Conservation (phyloP, 306 rosid species). For the Delonix regia region DNA sequence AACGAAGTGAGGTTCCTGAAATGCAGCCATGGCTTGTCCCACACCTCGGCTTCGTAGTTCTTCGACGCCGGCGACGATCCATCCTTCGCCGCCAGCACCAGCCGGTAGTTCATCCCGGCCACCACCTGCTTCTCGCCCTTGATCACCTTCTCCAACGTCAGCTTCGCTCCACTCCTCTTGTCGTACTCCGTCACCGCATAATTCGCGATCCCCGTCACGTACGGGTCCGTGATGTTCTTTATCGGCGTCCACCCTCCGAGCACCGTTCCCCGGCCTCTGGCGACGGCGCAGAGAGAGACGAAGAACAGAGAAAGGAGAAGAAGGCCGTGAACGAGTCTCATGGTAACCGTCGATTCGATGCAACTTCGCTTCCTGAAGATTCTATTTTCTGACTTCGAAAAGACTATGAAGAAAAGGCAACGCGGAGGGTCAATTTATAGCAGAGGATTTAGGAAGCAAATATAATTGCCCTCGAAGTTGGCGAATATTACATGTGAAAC, state of each 20-base stretch:
- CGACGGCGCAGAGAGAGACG: slow-evolving; percentile 15
- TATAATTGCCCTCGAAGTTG: neutral
- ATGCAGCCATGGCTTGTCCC: slow-evolving; percentile 44
- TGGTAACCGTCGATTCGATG: slow-evolving; percentile 4
- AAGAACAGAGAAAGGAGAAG: slow-evolving; percentile 26
- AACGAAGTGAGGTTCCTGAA: slow-evolving; percentile 5
- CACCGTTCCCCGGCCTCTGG: neutral
- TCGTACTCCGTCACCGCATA: slow-evolving; percentile 57
- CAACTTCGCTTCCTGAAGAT: neutral
- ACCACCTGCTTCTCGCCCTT: slow-evolving; percentile 58
- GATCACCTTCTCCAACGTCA: slow-evolving; percentile 38
- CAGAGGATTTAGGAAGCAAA: neutral
- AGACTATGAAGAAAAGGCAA: too few relatives aligned
- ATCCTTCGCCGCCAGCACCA: slow-evolving; percentile 39
- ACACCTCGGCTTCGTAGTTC: slow-evolving; percentile 43
- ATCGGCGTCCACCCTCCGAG: slow-evolving; percentile 52
- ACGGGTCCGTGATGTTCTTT: slow-evolving; percentile 39
- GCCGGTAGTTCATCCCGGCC: slow-evolving; percentile 52
- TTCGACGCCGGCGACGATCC: neutral
- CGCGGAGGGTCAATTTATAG: neutral
- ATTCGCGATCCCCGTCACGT: slow-evolving; percentile 56
- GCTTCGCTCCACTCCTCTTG: slow-evolving; percentile 27
- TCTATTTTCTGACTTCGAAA: neutral
- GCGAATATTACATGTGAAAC: neutral
- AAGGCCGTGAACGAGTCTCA: slow-evolving; percentile 27